These are phyloP conservation scores for Magnolia changhungtana DNA, from an alignment of 164 flowering plant genomes.

Conservation along the genomic window DNA sequence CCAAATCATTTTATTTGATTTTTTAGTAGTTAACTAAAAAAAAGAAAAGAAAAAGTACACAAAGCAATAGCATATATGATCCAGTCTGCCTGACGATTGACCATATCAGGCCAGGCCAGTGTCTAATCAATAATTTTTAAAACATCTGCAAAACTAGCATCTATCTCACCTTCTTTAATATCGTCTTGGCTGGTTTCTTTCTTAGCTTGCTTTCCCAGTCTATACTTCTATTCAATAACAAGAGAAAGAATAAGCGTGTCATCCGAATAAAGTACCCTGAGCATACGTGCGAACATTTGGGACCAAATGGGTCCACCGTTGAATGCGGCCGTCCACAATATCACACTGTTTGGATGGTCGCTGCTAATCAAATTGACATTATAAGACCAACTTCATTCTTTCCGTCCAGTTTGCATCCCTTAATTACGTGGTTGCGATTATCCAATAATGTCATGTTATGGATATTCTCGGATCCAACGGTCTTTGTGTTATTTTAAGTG, in stretches of 20 bases:
- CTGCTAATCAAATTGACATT: too few relatives aligned
- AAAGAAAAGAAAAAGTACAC: not conserved
- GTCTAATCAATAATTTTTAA: not conserved
- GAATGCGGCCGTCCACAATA: too few relatives aligned
- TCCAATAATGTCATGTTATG: too few relatives aligned
- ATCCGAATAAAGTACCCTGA: not conserved
- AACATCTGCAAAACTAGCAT: not conserved
- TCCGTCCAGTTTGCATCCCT: too few relatives aligned
- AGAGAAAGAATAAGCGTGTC: not conserved
- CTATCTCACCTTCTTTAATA: slow-evolving; percentile 43
- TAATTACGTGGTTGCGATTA: too few relatives aligned
- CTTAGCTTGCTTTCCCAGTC: slow-evolving; percentile 67
- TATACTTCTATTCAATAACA: slow-evolving; percentile 55
- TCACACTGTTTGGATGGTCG: too few relatives aligned
- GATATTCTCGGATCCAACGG: too few relatives aligned
- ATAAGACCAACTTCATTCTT: too few relatives aligned
- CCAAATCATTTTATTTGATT: too few relatives aligned
- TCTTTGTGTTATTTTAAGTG: too few relatives aligned
- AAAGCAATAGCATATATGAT: not conserved
- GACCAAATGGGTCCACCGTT: not conserved
- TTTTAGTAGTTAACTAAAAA: too few relatives aligned
- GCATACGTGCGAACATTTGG: not conserved
- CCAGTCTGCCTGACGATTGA: not conserved
- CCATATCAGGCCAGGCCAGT: not conserved
- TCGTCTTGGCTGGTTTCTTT: slow-evolving; percentile 39